Evolutionary conservation across 139 green algal genomes (phyloP).

Genomic region (Coelastrella sp.): DNA sequence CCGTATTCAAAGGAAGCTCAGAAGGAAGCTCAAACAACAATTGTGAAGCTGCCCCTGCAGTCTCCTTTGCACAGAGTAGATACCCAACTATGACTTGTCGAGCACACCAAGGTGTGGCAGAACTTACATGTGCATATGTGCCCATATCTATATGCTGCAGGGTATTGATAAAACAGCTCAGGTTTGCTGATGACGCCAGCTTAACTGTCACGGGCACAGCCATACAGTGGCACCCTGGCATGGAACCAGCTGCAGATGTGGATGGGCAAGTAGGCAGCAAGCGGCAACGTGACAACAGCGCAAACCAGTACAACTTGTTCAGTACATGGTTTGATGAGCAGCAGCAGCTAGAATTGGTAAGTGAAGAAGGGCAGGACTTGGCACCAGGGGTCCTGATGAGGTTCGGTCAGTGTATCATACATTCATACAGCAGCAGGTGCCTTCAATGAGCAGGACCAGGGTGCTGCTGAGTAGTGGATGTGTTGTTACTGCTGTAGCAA

Average conservation of each 20-base stretch:
- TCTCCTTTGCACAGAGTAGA: no score
- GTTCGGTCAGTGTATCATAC: background rate
- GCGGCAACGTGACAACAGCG: background rate
- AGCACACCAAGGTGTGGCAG: no score
- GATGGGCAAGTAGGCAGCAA: background rate
- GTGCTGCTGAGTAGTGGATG: no score
- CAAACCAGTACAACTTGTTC: slow-evolving; percentile 3
- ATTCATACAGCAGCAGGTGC: background rate
- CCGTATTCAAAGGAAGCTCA: no score
- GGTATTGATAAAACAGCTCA: slow-evolving; percentile 17
- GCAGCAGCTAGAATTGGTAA: background rate
- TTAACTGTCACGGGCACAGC: slow-evolving; percentile 24
- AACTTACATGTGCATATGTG: no score
- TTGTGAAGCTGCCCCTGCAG: no score
- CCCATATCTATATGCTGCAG: slow-evolving; percentile 7
- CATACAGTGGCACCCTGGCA: slow-evolving; percentile 31
- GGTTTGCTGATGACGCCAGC: slow-evolving; percentile 11
- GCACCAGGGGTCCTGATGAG: background rate
- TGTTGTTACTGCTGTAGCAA: no score
- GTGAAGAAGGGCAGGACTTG: background rate
- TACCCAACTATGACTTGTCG: no score
- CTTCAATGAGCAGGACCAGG: no score
- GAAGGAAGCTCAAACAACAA: no score
- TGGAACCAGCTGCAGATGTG: slow-evolving; percentile 12
- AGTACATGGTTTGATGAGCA: background rate